Conservation (phyloP, 371 early-diverging fungal genomes). For the Polyrhizophydium stewartii region DNA sequence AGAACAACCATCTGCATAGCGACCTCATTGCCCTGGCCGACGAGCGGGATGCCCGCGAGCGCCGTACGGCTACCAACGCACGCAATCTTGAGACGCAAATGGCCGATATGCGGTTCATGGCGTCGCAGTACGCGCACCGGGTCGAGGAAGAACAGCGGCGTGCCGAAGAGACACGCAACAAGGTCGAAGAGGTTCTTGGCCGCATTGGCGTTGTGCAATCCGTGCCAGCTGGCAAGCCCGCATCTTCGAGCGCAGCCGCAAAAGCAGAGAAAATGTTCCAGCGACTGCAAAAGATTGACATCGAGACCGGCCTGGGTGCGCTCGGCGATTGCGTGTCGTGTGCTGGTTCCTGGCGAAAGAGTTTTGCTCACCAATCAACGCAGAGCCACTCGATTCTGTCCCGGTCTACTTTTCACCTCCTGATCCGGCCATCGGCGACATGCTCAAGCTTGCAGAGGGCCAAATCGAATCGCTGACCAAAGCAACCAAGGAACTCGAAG, state of each 20-base stretch:
- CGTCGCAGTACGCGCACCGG: slow-evolving; percentile 27
- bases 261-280: slow-evolving; percentile 30
- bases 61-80: slow-evolving; percentile 3
- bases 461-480: slow-evolving; percentile 24
- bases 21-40: slow-evolving; percentile 31
- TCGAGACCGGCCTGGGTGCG: slow-evolving; percentile 51
- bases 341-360: background rate
- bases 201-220: slow-evolving; percentile 15
- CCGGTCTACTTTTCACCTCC: slow-evolving; percentile 19
- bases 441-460: slow-evolving; percentile 26
- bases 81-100: slow-evolving; percentile 22
- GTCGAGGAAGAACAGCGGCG: slow-evolving; percentile 24
- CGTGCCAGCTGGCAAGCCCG: background rate
- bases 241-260: background rate
- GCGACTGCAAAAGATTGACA: slow-evolving; percentile 46
- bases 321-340: background rate
- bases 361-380: background rate
- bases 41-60: slow-evolving; percentile 25
- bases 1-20: slow-evolving; percentile 42
- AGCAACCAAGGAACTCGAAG: slow-evolving; percentile 11
- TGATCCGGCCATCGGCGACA: slow-evolving; percentile 35
- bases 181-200: slow-evolving; percentile 29
- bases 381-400: slow-evolving; percentile 32
- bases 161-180: slow-evolving; percentile 24
- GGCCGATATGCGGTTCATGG: slow-evolving; percentile 37